Percentiles rank a stretch among this genome's conserved stretches.
Evolutionary conservation across 2,329 filamentous ascomycete species (phyloP).

Genomic region (Parascedosporium putredinis): DNA sequence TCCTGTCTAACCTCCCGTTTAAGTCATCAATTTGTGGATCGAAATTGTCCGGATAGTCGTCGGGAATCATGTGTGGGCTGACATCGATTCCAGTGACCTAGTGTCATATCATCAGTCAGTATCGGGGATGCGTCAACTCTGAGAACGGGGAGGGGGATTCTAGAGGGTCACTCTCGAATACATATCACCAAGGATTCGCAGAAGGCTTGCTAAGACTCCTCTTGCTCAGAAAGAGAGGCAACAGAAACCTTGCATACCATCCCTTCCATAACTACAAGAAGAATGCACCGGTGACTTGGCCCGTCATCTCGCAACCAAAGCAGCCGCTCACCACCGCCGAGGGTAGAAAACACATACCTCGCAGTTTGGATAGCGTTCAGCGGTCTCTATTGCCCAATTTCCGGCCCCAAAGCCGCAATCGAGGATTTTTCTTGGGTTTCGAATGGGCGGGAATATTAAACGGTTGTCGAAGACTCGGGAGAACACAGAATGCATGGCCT

Average conservation of each 20-base stretch:
- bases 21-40: constrained; percentile 64
- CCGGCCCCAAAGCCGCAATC: constrained; percentile 67
- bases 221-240: too few species aligned
- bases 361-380: constrained; percentile 50
- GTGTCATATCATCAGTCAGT: constrained; percentile 4
- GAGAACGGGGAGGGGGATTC: too few species aligned
- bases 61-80: constrained; percentile 57
- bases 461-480: constrained; percentile 54
- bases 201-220: too few species aligned
- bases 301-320: too few species aligned
- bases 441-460: constrained; percentile 60
- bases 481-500: constrained; percentile 53
- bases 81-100: constrained; percentile 65
- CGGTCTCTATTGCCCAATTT: constrained; percentile 60
- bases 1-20: constrained; percentile 44
- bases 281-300: too few species aligned
- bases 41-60: constrained; percentile 54
- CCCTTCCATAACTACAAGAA: too few species aligned
- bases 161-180: too few species aligned
- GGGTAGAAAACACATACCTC: constrained; percentile 37
- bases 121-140: too few species aligned
- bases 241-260: too few species aligned
- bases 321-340: too few species aligned
- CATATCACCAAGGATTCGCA: too few species aligned
- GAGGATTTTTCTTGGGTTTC: constrained; percentile 46